Evolutionary conservation across 257 asterid genomes (phyloP).

Genomic region (Leonotis leonurus): DNA sequence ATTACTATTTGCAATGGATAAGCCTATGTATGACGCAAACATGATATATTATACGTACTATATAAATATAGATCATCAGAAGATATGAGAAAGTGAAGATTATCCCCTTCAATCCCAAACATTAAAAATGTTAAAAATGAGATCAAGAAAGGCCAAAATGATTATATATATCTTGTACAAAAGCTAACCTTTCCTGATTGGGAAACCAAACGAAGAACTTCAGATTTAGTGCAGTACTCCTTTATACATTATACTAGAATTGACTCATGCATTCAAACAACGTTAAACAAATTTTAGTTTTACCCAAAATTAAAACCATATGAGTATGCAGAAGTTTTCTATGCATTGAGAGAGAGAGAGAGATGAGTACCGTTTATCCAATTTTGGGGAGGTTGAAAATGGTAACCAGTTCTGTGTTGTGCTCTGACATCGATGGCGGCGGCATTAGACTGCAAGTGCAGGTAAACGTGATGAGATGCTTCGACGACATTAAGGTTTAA

Average conservation of each 20-base stretch:
- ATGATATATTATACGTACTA: too few relatives aligned
- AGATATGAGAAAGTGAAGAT: neutral
- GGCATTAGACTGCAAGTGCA: constrained; percentile 14
- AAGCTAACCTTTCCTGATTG: neutral
- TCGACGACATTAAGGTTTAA: constrained; percentile 22
- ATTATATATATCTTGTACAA: neutral
- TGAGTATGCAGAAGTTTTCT: too few relatives aligned
- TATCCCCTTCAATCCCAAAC: neutral
- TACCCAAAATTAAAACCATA: too few relatives aligned
- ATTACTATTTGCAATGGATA: too few relatives aligned
- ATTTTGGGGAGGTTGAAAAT: constrained; percentile 49
- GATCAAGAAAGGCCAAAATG: neutral
- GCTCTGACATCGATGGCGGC: constrained; percentile 3
- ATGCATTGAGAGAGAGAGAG: neutral
- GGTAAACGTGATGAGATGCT: constrained; percentile 39
- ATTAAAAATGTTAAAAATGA: neutral
- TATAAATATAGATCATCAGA: too few relatives aligned
- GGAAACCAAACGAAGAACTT: neutral
- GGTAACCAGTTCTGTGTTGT: constrained; percentile 48
- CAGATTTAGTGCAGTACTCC: too few relatives aligned
- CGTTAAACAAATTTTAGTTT: too few relatives aligned
- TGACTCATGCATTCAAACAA: neutral
- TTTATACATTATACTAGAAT: neutral
- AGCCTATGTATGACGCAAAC: too few relatives aligned
- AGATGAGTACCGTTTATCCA: constrained; percentile 52